Conservation (phyloP, 2,329 filamentous ascomycete genomes). For the Aspergillus intermedius region DNA sequence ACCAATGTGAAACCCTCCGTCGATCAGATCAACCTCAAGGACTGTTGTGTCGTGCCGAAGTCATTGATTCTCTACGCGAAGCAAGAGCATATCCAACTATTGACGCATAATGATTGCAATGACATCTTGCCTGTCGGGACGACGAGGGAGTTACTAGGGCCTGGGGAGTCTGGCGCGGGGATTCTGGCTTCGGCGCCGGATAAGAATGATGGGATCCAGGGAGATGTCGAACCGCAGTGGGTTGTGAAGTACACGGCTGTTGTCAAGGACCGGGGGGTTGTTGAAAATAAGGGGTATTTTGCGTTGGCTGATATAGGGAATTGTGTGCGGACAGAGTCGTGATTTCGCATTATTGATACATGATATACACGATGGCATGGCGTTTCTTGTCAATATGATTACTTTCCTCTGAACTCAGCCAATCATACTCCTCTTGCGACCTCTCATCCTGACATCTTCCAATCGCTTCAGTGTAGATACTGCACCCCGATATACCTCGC, state of each 20-base stretch:
- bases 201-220: slow-evolving; percentile 54
- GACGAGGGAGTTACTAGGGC: slow-evolving; percentile 72
- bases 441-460: slow-evolving; percentile 88
- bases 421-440: slow-evolving; percentile 94
- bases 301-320: slow-evolving; percentile 67
- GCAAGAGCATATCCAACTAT: slow-evolving; percentile 71
- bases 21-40: slow-evolving; percentile 91
- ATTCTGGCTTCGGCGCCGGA: slow-evolving; percentile 60
- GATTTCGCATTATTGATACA: slow-evolving; percentile 2
- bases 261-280: slow-evolving; percentile 84
- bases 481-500: slow-evolving; percentile 66
- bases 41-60: slow-evolving; percentile 93
- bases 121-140: slow-evolving; percentile 85
- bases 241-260: slow-evolving; percentile 97
- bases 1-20: slow-evolving; percentile 70
- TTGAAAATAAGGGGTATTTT: slow-evolving; percentile 98
- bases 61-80: slow-evolving; percentile 80
- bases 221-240: slow-evolving; percentile 82
- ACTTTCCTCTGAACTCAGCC: slow-evolving; percentile 49
- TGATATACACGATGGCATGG: slow-evolving; percentile 13
- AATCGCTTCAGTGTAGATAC: slow-evolving; percentile 69
- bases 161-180: slow-evolving; percentile 64
- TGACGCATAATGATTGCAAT: slow-evolving; percentile 91
- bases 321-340: slow-evolving; percentile 30
- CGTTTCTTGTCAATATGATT: slow-evolving; percentile 10